Conservation (phyloP, 2,329 filamentous ascomycete genomes). For the Penicillium sp. region DNA sequence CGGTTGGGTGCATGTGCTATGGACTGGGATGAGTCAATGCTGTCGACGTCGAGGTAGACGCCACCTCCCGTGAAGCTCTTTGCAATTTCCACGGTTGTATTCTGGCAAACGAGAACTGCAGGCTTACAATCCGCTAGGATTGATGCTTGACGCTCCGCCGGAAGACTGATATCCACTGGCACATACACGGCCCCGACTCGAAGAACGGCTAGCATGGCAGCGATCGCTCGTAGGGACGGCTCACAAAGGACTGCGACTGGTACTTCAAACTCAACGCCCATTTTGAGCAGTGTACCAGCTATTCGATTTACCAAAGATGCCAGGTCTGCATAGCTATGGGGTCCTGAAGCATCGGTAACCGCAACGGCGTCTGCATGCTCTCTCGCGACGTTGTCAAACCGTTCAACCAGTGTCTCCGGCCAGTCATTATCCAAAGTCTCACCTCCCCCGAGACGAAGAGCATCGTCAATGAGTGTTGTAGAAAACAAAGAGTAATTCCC, state of each 20-base stretch:
- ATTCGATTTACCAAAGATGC: neutral
- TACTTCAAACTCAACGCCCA: neutral
- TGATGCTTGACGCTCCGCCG: neutral
- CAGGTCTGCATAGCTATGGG: neutral
- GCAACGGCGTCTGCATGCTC: neutral
- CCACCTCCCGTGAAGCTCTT: neutral
- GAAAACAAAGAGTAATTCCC: neutral
- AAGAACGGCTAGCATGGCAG: slow-evolving; percentile 17
- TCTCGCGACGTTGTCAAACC: neutral
- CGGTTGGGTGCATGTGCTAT: neutral
- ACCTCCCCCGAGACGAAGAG: neutral
- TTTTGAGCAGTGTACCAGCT: neutral
- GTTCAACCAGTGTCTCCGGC: neutral
- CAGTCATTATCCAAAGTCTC: neutral
- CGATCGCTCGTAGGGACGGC: neutral
- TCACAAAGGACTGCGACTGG: slow-evolving; percentile 7
- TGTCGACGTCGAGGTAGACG: neutral
- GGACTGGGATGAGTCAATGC: neutral
- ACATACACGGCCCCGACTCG: slow-evolving; percentile 17
- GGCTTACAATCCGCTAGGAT: neutral
- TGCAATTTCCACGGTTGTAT: neutral
- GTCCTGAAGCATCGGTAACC: neutral
- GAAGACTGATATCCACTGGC: slow-evolving; percentile 12
- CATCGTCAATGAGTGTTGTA: neutral
- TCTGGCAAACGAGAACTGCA: neutral